These are phyloP conservation scores for Hanseniaspora gamundiae DNA, from an alignment of 1,139 yeast genomes.

Conservation along the genomic window DNA sequence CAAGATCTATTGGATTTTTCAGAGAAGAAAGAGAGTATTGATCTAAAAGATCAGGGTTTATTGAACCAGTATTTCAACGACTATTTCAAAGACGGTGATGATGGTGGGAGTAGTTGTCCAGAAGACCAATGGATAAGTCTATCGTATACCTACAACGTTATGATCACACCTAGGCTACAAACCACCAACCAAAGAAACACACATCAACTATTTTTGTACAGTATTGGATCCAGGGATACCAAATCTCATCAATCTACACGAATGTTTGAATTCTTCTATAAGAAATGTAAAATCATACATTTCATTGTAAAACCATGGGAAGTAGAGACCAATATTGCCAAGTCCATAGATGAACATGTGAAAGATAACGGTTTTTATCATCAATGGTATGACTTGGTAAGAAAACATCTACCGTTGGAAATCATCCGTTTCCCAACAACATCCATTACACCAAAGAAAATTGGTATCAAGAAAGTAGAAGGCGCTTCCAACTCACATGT, in stretches of 20 bases:
- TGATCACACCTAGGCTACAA: slow-evolving; percentile 33
- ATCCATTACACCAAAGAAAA: neutral
- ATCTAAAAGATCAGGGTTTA: slow-evolving; percentile 94
- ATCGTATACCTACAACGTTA: slow-evolving; percentile 78
- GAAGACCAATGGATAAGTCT: slow-evolving; percentile 48
- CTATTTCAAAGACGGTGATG: slow-evolving; percentile 2
- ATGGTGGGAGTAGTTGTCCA: neutral
- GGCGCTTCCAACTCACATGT: neutral
- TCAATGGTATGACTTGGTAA: neutral
- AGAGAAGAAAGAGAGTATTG: slow-evolving; percentile 43
- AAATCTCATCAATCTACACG: neutral
- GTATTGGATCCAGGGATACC: neutral
- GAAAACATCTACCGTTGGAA: neutral
- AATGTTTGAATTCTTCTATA: slow-evolving; percentile 37
- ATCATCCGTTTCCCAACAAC: neutral
- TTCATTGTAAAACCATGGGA: slow-evolving; percentile 91
- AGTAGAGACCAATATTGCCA: neutral
- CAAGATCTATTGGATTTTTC: slow-evolving; percentile 32
- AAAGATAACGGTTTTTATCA: neutral
- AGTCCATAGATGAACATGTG: neutral
- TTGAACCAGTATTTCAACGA: slow-evolving; percentile 61
- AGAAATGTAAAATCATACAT: slow-evolving; percentile 53
- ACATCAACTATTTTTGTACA: slow-evolving; percentile 43
- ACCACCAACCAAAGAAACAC: slow-evolving; percentile 15
- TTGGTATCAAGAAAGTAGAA: neutral